These are phyloP conservation scores for Eragrostis nindensis DNA, from an alignment of 176 grass and related monocot species.

Conservation along the genomic window DNA sequence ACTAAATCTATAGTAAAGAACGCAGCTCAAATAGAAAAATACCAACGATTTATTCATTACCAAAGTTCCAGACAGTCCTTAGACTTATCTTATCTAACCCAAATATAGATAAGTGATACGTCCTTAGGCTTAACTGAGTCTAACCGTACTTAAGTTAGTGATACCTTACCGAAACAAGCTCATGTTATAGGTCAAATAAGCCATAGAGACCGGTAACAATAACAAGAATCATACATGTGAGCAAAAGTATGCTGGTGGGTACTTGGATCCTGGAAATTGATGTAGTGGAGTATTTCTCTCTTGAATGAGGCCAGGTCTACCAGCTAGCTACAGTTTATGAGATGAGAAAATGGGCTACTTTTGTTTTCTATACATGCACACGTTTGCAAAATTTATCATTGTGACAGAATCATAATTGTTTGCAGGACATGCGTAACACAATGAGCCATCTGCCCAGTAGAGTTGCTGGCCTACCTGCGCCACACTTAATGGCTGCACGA, in stretches of 20 bases:
- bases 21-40: not conserved
- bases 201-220: no score
- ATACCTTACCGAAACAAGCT: not conserved
- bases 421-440: slow-evolving; percentile 39
- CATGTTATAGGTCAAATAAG: not conserved
- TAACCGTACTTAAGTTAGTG: not conserved
- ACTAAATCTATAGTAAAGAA: not conserved
- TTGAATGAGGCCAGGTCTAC: slow-evolving; percentile 11
- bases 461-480: slow-evolving; percentile 29
- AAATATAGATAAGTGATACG: not conserved
- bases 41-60: not conserved
- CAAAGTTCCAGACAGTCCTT: not conserved
- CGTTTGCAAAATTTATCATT: slow-evolving; percentile 9
- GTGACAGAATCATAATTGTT: slow-evolving; percentile 29
- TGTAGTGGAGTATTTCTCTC: slow-evolving; percentile 16
- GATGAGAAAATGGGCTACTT: not conserved
- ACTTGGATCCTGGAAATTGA: not conserved
- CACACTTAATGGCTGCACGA: slow-evolving; percentile 21
- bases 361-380: not conserved
- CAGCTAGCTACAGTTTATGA: not conserved
- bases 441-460: slow-evolving; percentile 28
- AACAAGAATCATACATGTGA: slow-evolving; percentile 1
- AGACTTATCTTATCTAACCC: not conserved
- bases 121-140: not conserved
- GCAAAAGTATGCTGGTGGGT: not conserved